Conservation (phyloP, 306 rosid genomes). For the Cucumis cinereus region DNA sequence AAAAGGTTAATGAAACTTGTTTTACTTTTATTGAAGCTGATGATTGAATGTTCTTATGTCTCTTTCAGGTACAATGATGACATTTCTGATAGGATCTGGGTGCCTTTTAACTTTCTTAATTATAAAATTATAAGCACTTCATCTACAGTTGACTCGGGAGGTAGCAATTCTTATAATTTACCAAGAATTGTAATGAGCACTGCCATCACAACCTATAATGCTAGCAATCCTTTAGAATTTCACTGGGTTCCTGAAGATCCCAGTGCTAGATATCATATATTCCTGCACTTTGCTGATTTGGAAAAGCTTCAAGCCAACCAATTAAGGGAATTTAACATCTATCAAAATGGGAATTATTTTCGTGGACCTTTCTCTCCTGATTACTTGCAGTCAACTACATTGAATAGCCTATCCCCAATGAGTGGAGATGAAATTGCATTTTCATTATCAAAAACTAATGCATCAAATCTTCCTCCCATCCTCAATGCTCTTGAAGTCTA, state of each 20-base stretch:
- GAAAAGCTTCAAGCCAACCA: slow-evolving; percentile 8
- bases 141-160: background rate
- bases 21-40: background rate
- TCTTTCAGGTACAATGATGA: slow-evolving; percentile 26
- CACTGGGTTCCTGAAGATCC: slow-evolving; percentile 1
- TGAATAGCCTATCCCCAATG: background rate
- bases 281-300: slow-evolving; percentile 7
- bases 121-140: slow-evolving; percentile 10
- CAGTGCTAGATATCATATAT: background rate
- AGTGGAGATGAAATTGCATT: background rate
- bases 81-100: slow-evolving; percentile 25
- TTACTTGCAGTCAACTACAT: background rate
- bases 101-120: accelerated
- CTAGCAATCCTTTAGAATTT: background rate
- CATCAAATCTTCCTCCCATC: slow-evolving; percentile 14
- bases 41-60: background rate
- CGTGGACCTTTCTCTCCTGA: slow-evolving; percentile 6
- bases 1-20: background rate
- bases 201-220: slow-evolving; percentile 3
- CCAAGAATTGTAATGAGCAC: slow-evolving; percentile 8
- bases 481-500: slow-evolving; percentile 15
- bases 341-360: background rate
- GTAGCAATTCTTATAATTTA: background rate
- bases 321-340: background rate
- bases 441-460: background rate